These are phyloP conservation scores for Beta vulgaris DNA, from an alignment of 148 eudicot genomes.

Conservation along the genomic window DNA sequence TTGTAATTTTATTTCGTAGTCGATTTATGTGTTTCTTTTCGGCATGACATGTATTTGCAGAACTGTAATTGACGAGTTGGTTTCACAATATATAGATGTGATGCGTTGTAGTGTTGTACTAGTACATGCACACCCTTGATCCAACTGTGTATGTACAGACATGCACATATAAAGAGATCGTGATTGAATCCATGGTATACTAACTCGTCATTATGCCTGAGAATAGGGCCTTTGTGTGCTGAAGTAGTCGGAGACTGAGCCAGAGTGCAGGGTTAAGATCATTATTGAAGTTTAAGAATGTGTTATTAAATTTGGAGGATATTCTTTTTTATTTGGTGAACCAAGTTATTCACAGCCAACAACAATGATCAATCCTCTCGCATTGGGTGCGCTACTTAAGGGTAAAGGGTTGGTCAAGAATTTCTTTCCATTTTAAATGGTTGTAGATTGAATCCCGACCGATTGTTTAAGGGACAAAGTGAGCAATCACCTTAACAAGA, in stretches of 20 bases:
- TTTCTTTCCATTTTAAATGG: too few relatives aligned
- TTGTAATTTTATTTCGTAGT: not conserved
- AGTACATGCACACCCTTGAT: not conserved
- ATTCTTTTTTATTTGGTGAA: too few relatives aligned
- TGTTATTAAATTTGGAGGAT: too few relatives aligned
- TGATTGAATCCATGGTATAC: not conserved
- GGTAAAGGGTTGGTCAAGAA: too few relatives aligned
- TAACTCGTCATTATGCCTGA: not conserved
- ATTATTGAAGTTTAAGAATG: not conserved
- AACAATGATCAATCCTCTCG: too few relatives aligned
- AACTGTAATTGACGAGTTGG: conserved; percentile 1
- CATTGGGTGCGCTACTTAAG: too few relatives aligned
- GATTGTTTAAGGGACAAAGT: too few relatives aligned
- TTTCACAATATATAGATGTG: not conserved
- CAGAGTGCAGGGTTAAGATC: not conserved
- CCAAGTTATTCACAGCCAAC: too few relatives aligned
- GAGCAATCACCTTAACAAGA: too few relatives aligned
- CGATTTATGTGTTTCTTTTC: conserved; percentile 6
- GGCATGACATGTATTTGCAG: not conserved
- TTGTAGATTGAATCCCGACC: too few relatives aligned
- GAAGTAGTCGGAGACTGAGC: not conserved
- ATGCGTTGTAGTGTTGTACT: not conserved
- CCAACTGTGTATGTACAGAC: not conserved
- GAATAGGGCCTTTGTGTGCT: not conserved
- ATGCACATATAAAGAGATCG: not conserved